phyloP scores from a whole-genome alignment of 169 alveolate species.

The Amoebophrya sp. region DNA sequence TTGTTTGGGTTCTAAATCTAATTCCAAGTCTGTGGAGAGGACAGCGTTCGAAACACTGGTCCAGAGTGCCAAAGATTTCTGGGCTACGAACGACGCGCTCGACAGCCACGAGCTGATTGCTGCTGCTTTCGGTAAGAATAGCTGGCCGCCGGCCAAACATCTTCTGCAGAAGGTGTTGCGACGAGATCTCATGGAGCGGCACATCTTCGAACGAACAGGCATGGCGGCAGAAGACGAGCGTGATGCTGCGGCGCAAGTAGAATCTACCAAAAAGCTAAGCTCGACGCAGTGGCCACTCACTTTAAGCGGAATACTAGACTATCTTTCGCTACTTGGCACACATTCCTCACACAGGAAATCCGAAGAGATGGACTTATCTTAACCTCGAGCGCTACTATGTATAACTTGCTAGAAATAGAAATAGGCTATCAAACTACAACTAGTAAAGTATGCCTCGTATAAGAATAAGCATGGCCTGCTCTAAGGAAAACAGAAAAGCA shows the following conservation, averaged over 20 bases:
- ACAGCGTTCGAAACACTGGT: background rate
- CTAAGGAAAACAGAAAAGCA: background rate
- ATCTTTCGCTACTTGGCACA: too few relatives aligned
- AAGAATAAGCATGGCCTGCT: too few relatives aligned
- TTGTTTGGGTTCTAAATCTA: too few relatives aligned
- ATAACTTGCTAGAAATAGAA: too few relatives aligned
- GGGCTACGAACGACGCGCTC: conserved; percentile 9
- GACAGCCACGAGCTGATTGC: background rate
- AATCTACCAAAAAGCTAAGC: too few relatives aligned
- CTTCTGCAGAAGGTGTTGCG: conserved; percentile 6
- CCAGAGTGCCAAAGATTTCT: background rate
- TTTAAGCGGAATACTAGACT: too few relatives aligned
- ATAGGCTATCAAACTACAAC: too few relatives aligned
- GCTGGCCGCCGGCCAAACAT: background rate
- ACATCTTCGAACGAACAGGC: background rate
- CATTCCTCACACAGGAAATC: too few relatives aligned
- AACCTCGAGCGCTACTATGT: too few relatives aligned
- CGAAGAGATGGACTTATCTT: too few relatives aligned
- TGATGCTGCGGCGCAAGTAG: background rate
- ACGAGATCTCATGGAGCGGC: background rate
- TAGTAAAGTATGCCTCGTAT: too few relatives aligned
- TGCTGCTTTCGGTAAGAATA: background rate
- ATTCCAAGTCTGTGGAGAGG: background rate
- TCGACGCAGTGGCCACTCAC: too few relatives aligned
- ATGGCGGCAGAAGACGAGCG: conserved; percentile 19